Conservation (phyloP, 2,329 filamentous ascomycete genomes). For the Cladosporium sp. region DNA sequence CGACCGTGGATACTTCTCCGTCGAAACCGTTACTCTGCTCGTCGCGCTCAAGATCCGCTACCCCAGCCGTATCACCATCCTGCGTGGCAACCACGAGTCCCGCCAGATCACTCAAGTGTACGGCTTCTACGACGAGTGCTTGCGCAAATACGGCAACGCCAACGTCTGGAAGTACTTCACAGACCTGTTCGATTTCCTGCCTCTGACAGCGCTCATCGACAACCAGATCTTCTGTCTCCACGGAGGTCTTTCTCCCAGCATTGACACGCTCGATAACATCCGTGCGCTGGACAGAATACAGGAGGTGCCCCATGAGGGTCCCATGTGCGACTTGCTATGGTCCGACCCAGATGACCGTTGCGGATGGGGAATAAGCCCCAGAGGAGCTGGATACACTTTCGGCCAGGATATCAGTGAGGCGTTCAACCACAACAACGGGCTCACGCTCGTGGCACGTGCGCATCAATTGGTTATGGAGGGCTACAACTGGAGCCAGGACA, state of each 20-base stretch:
- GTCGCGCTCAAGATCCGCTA: constrained; percentile 98
- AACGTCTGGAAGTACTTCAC: constrained; percentile 99
- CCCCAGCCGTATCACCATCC: constrained; percentile 93
- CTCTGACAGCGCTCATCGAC: constrained; percentile 93
- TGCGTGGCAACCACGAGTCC: constrained; percentile 98
- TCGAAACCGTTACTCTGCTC: constrained; percentile 94
- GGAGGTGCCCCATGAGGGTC: constrained; percentile 95
- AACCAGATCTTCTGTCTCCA: constrained; percentile 99
- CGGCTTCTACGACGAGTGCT: constrained; percentile 98
- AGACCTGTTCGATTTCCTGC: constrained; percentile 97
- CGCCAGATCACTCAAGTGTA: constrained; percentile 99
- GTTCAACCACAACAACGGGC: constrained; percentile 97
- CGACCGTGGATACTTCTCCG: constrained; percentile 96
- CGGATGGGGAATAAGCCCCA: constrained; percentile 63
- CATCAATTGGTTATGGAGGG: constrained; percentile 99
- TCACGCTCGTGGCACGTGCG: constrained; percentile 91
- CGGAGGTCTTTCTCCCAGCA: constrained; percentile 92
- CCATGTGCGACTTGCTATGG: constrained; percentile 98
- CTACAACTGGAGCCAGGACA: constrained; percentile 98
- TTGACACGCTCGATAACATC: constrained; percentile 94
- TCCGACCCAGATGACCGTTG: constrained; percentile 93
- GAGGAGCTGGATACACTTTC: constrained; percentile 65
- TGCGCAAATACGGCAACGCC: constrained; percentile 97
- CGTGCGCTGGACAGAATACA: constrained; percentile 92
- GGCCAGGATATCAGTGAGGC: constrained; percentile 95